Conservation (phyloP, 306 rosid species). For the Cucurbita ficifolia region DNA sequence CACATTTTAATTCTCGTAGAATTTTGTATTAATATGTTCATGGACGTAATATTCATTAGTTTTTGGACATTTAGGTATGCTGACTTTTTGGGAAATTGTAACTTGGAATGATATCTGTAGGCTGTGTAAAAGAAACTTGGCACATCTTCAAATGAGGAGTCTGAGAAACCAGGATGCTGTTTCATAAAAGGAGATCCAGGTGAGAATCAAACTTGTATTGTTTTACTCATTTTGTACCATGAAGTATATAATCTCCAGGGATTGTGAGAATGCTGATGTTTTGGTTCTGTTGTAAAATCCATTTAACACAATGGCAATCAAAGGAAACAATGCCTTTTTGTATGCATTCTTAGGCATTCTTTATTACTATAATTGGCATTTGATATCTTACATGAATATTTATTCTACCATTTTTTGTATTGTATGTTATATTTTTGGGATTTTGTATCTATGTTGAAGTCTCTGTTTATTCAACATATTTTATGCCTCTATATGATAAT, state of each 20-base stretch:
- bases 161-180: conserved; percentile 1
- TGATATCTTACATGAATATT: not conserved
- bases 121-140: conserved; percentile 3
- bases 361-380: not conserved
- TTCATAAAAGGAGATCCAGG: conserved; percentile 1
- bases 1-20: conserved; percentile 1
- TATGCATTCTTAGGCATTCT: not conserved
- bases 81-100: not conserved
- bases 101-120: conserved; percentile 2
- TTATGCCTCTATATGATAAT: not conserved
- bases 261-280: not conserved
- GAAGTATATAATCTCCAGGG: not conserved
- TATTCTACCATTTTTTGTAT: not conserved
- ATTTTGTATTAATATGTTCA: not conserved
- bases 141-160: not conserved
- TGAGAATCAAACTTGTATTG: not conserved
- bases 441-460: not conserved
- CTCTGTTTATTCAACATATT: not conserved
- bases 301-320: conserved; percentile 1
- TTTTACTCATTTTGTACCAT: conserved; percentile 5
- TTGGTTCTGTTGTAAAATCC: conserved; percentile 7
- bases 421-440: not conserved
- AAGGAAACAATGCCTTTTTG: not conserved
- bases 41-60: not conserved
- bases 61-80: not conserved